phyloP scores from a whole-genome alignment of 2,329 filamentous ascomycete species.

The Aspergillus ochraceus region DNA sequence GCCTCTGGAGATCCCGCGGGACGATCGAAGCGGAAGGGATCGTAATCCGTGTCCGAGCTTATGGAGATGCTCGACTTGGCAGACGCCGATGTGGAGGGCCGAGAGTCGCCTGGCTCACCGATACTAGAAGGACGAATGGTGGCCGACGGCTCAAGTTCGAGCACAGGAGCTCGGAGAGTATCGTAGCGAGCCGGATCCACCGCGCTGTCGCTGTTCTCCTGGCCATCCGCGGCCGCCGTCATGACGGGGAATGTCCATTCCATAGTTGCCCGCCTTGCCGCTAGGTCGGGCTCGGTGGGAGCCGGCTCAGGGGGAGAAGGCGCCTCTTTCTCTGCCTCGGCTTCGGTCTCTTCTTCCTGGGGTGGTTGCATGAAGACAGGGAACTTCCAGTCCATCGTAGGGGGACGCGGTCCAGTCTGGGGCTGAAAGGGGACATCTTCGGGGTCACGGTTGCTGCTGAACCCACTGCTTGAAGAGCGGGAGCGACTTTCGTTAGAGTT shows the following conservation, averaged over 20 bases:
- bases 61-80: constrained; percentile 25
- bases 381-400: constrained; percentile 51
- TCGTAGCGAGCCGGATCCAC: constrained; percentile 27
- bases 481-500: constrained; percentile 38
- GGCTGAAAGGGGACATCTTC: constrained; percentile 34
- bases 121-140: constrained; percentile 16
- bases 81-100: constrained; percentile 41
- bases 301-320: constrained; percentile 5
- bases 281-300: constrained; percentile 15
- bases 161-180: constrained; percentile 33
- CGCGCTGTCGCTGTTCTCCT: background rate
- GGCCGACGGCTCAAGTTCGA: constrained; percentile 14
- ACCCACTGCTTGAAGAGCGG: constrained; percentile 31
- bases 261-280: constrained; percentile 44
- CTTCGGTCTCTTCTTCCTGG: constrained; percentile 11
- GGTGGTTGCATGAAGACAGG: constrained; percentile 32
- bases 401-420: constrained; percentile 41
- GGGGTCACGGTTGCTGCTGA: constrained; percentile 22
- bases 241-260: constrained; percentile 58
- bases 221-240: constrained; percentile 22
- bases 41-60: constrained; percentile 41
- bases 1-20: constrained; percentile 27
- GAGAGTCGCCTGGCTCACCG: constrained; percentile 32
- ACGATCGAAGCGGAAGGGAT: constrained; percentile 45
- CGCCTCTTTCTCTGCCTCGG: constrained; percentile 12